phyloP scores from a whole-genome alignment of 441 rosid species.

The Manihot esculenta region DNA sequence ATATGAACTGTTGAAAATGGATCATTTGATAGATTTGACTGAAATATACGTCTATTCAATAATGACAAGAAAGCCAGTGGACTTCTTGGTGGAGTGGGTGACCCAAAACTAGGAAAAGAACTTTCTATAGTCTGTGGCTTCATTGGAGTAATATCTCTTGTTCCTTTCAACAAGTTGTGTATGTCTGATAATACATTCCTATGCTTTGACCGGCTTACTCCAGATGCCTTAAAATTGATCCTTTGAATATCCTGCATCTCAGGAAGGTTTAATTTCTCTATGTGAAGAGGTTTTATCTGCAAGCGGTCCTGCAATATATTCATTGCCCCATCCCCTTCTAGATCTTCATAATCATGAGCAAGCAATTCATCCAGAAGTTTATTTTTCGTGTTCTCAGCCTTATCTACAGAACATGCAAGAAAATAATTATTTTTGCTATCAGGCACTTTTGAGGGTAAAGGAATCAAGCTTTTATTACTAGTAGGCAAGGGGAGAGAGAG shows the following conservation, averaged over 20 bases:
- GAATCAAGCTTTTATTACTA: neutral
- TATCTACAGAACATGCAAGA: constrained; percentile 40
- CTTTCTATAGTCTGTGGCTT: constrained; percentile 26
- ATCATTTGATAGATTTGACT: constrained; percentile 32
- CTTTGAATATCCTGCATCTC: constrained; percentile 47
- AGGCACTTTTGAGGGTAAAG: constrained; percentile 9
- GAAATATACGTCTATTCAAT: constrained; percentile 38
- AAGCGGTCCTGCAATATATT: constrained; percentile 53
- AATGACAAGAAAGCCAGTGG: constrained; percentile 43
- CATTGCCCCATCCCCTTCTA: constrained; percentile 57
- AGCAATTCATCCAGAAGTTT: constrained; percentile 59
- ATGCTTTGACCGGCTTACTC: constrained; percentile 35
- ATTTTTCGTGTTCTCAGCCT: constrained; percentile 39
- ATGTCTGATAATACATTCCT: constrained; percentile 50
- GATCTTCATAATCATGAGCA: constrained; percentile 44
- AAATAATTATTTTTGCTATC: constrained; percentile 10
- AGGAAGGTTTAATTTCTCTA: constrained; percentile 55
- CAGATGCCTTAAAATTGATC: constrained; percentile 46
- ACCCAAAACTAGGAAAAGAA: constrained; percentile 28
- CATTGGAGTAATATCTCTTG: constrained; percentile 31
- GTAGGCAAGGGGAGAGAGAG: constrained; percentile 5
- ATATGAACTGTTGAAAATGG: constrained; percentile 41
- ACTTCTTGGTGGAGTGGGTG: constrained; percentile 45
- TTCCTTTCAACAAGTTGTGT: constrained; percentile 46
- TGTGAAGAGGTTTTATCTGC: constrained; percentile 53